phyloP scores from a whole-genome alignment of 164 flowering plant genomes.

The Amborella trichopoda region DNA sequence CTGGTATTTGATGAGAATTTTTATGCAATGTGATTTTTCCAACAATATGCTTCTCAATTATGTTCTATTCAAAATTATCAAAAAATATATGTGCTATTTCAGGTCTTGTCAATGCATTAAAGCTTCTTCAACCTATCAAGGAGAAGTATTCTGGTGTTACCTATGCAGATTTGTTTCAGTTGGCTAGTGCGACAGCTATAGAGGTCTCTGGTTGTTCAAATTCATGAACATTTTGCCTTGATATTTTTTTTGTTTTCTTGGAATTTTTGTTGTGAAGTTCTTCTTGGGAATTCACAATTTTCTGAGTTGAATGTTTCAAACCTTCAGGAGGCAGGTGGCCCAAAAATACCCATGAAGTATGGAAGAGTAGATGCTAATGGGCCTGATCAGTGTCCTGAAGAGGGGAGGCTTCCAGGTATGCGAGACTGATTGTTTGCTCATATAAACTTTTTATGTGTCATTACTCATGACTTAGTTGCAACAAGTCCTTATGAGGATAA shows the following conservation, averaged over 20 bases:
- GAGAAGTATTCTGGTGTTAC: constrained; percentile 77
- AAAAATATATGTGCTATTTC: no score
- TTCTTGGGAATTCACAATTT: no score
- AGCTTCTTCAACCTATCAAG: constrained; percentile 84
- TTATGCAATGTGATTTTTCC: neutral
- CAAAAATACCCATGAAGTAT: constrained; percentile 92
- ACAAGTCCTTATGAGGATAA: no score
- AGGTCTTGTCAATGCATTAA: constrained; percentile 92
- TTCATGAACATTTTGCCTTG: no score
- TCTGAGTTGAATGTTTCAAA: no score
- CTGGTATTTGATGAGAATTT: constrained; percentile 37
- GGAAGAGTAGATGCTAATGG: constrained; percentile 79
- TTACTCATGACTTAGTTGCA: no score
- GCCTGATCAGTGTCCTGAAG: constrained; percentile 86
- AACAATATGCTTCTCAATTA: no score
- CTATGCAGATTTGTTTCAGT: constrained; percentile 90
- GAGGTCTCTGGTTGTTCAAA: constrained; percentile 60
- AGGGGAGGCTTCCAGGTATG: constrained; percentile 95
- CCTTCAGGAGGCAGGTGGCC: constrained; percentile 93
- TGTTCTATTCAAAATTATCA: no score
- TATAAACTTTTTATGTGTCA: no score
- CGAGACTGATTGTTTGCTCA: no score
- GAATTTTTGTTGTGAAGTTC: neutral
- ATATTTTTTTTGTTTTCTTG: no score
- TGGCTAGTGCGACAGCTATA: constrained; percentile 95